Conservation (phyloP, 345 rosid genomes). For the Firmiana major region DNA sequence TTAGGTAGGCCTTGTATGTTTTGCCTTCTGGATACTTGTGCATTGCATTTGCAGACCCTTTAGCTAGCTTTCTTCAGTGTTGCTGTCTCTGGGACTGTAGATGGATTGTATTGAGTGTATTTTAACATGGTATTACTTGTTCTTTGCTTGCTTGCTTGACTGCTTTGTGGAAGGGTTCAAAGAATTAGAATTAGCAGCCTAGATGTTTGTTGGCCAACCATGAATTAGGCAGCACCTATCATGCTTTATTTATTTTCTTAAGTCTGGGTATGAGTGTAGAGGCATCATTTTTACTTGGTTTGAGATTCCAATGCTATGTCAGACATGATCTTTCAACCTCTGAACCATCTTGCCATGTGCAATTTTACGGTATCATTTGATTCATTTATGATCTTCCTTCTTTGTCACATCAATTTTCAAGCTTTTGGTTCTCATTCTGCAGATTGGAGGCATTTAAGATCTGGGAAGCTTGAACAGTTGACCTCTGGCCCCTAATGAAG, state of each 20-base stretch:
- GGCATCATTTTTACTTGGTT: slow-evolving; percentile 19
- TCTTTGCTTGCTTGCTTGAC: slow-evolving; percentile 12
- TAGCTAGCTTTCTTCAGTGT: slow-evolving; percentile 9
- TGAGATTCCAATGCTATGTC: not conserved
- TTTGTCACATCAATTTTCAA: not conserved
- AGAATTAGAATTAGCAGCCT: slow-evolving; percentile 41
- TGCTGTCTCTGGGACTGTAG: slow-evolving; percentile 7
- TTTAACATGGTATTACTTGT: slow-evolving; percentile 7
- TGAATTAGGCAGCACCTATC: slow-evolving; percentile 19
- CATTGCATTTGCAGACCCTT: slow-evolving; percentile 16
- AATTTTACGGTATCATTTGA: not conserved
- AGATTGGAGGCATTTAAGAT: slow-evolving; percentile 21
- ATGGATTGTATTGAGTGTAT: slow-evolving; percentile 12
- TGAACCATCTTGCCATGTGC: not conserved
- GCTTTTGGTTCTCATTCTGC: slow-evolving; percentile 13
- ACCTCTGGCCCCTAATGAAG: slow-evolving; percentile 23
- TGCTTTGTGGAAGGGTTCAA: slow-evolving; percentile 29
- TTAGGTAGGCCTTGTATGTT: not conserved
- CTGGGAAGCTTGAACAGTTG: slow-evolving; percentile 13
- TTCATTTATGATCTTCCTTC: not conserved
- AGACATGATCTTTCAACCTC: not conserved
- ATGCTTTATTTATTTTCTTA: slow-evolving; percentile 13
- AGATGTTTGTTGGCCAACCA: slow-evolving; percentile 52
- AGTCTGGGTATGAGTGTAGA: not conserved
- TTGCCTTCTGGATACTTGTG: slow-evolving; percentile 4